Percentiles rank a stretch among this genome's conserved stretches.
These are phyloP conservation scores for Spongispora temasekensis DNA, from an alignment of 1,284 basidiomycete genomes.

Conservation along the genomic window DNA sequence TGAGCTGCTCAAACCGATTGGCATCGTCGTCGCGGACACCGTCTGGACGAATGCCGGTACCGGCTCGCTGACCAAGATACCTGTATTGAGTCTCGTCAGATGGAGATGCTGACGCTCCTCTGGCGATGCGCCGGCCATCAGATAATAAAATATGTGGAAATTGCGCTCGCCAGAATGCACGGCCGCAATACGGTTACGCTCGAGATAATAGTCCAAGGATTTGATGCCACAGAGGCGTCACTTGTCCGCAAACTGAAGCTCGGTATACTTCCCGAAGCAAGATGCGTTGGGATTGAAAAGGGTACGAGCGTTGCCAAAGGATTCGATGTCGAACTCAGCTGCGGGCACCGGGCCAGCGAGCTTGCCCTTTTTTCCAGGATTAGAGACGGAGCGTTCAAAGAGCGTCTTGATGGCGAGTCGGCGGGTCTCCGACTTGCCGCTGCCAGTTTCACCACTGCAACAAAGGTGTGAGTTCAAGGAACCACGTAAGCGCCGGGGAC, in stretches of 20 bases:
- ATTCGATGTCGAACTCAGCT: conserved; percentile 92
- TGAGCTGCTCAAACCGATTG: conserved; percentile 87
- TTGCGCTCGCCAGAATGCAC: conserved; percentile 88
- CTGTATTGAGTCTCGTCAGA: conserved; percentile 82
- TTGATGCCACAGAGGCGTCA: conserved; percentile 90
- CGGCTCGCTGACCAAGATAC: conserved; percentile 74
- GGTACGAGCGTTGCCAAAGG: conserved; percentile 89
- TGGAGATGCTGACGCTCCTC: conserved; percentile 90
- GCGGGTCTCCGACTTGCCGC: conserved; percentile 91
- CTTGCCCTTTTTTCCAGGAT: conserved; percentile 95
- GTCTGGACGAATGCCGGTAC: conserved; percentile 41
- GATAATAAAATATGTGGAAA: conserved; percentile 97
- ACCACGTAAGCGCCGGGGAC: conserved; percentile 20
- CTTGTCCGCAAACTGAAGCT: conserved; percentile 90
- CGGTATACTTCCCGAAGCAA: conserved; percentile 91
- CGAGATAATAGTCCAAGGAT: conserved; percentile 96
- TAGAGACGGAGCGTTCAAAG: conserved; percentile 84
- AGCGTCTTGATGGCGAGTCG: conserved; percentile 90
- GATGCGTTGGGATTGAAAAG: conserved; percentile 91
- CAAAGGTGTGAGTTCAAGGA: background rate
- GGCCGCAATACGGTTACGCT: conserved; percentile 81
- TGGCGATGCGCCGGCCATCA: conserved; percentile 83
- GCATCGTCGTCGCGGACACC: conserved; percentile 71
- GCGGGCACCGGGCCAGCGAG: conserved; percentile 85
- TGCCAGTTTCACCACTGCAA: conserved; percentile 84